Evolutionary conservation across 306 rosid species (phyloP), one percentile per base, ranked within the genome.

Genomic region (Heteromeles arbutifolia): DNA sequence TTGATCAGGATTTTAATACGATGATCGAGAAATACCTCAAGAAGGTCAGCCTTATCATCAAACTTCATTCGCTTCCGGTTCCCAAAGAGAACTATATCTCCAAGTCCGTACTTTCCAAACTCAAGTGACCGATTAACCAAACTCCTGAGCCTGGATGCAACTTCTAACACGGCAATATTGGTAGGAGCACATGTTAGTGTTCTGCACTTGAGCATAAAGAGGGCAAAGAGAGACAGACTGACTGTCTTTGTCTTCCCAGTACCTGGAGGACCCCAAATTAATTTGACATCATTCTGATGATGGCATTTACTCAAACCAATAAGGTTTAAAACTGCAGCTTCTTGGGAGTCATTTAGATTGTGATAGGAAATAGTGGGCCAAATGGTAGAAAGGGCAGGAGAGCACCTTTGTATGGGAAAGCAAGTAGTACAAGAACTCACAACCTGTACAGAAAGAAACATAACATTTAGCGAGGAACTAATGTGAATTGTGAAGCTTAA

Each of bases 181-280:
- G 78, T 73, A n/a, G 82, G 82, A 43, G 96, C 88, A 76, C 82
- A 79, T 43, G 78, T 73, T 22, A 79, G 67, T 73, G 82, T 73
- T 57, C 74, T 79, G 57, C 70, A 73, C 53, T 66, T 73, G 43
- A 79, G 17, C 32, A 29, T 73, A 11, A 56, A 31, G 48, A 73
- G 63, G 18, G 52, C 18, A 24, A 25, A 70, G 5, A 90, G 48
- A 31, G 88, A 67, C 22, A 66, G 80, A 44, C 87, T 87, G 43
- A 73, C 69, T 0, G 74, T 72, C 59, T 24, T 66, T 3, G 82
- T 79, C 63, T 79, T 79, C 11, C 82, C 82, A 3, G 82, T 79
- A 6, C 96, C 92, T 0, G 96, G 96, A 65, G 96, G 92, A 0
- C 63, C 82, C 82, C 82, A 79, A 66, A 79, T 79, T 14, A 79